Evolutionary conservation across 345 rosid genomes (phyloP).

Genomic region (Eucalyptus urophylla): DNA sequence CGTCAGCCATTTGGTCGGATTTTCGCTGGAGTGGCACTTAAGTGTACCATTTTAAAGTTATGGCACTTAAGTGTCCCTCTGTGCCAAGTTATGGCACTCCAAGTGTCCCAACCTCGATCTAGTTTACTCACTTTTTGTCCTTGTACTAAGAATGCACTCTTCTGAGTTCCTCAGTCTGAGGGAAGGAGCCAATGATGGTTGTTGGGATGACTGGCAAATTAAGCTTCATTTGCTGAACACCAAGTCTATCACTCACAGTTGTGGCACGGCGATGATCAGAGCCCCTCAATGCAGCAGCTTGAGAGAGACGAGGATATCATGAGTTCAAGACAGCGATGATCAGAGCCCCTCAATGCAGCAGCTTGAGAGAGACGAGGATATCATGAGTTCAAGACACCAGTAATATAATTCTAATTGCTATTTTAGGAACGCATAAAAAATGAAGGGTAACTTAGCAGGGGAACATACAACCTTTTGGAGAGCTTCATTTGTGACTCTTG

Average conservation of each 20-base stretch:
- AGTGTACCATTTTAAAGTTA: too few species aligned
- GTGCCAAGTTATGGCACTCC: too few species aligned
- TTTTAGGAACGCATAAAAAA: too few species aligned
- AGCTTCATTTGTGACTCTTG: too few species aligned
- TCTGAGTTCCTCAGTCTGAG: conserved; percentile 72
- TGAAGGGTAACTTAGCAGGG: neutral
- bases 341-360: conserved; percentile 54
- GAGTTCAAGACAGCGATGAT: conserved; percentile 20
- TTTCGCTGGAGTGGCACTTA: too few species aligned
- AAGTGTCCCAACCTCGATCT: too few species aligned
- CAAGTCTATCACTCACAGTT: conserved; percentile 49
- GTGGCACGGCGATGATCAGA: conserved; percentile 62
- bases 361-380: conserved; percentile 18
- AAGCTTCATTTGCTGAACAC: conserved; percentile 68
- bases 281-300: conserved; percentile 61
- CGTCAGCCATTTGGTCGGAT: too few species aligned
- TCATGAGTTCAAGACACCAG: neutral
- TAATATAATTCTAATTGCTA: neutral
- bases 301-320: neutral
- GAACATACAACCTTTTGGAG: too few species aligned
- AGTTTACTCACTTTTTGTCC: conserved; percentile 73
- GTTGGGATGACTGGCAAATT: conserved; percentile 51
- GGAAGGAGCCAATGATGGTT: conserved; percentile 80
- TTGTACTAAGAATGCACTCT: conserved; percentile 87
- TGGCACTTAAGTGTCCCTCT: too few species aligned